A percentile compares a stretch with the other conserved stretches of the same genome.
Evolutionary conservation across 352 stramenopile species (phyloP).

Genomic region (Pythium volutum): DNA sequence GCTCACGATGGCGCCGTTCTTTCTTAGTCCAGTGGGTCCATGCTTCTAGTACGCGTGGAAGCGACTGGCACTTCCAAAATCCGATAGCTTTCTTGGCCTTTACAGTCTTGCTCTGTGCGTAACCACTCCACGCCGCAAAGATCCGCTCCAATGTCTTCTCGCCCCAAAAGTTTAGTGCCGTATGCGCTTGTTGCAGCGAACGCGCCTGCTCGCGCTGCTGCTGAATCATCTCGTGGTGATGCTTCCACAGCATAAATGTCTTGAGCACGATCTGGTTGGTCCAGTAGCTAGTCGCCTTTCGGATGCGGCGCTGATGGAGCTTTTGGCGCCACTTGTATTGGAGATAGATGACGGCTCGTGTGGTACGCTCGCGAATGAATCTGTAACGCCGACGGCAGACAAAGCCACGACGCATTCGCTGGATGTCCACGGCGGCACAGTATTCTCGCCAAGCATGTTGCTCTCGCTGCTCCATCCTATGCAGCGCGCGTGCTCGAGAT

Average conservation of each 20-base stretch:
- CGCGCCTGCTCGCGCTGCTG: constrained; percentile 28
- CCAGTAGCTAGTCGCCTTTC: constrained; percentile 58
- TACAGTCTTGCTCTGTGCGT: constrained; percentile 35
- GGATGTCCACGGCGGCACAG: constrained; percentile 57
- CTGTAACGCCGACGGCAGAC: constrained; percentile 37
- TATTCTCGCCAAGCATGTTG: constrained; percentile 41
- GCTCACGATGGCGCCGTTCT: constrained; percentile 20
- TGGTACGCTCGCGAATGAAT: constrained; percentile 34
- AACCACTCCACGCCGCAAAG: constrained; percentile 44
- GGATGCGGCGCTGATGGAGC: constrained; percentile 41
- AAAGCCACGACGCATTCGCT: constrained; percentile 49
- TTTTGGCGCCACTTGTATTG: constrained; percentile 61
- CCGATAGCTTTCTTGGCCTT: constrained; percentile 54
- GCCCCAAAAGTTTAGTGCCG: constrained; percentile 63
- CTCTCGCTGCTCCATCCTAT: constrained; percentile 25
- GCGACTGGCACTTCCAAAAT: constrained; percentile 68
- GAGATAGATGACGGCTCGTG: constrained; percentile 42
- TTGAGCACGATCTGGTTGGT: constrained; percentile 51
- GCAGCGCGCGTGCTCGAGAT: constrained; percentile 25
- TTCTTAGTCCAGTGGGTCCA: constrained; percentile 40
- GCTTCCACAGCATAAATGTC: constrained; percentile 53
- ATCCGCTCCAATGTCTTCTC: constrained; percentile 44
- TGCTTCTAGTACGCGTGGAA: constrained; percentile 53
- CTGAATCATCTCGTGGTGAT: constrained; percentile 2
- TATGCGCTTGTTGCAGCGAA: constrained; percentile 32